These are phyloP conservation scores for Backusella mclennaniae DNA, from an alignment of 192 early-diverging fungal species.

Conservation along the genomic window DNA sequence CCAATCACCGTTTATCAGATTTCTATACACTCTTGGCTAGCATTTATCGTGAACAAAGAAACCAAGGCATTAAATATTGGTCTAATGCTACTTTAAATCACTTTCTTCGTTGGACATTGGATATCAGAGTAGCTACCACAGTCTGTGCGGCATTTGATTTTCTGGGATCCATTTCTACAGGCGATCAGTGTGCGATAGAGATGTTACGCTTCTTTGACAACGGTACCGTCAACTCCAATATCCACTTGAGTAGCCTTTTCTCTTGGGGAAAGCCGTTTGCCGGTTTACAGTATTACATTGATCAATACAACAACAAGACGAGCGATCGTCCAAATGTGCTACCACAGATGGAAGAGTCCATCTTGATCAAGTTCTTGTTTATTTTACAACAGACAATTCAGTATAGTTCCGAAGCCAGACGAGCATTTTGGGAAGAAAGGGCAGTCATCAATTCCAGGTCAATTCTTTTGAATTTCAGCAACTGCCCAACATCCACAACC, in stretches of 20 bases:
- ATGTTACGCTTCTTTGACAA: slow-evolving; percentile 56
- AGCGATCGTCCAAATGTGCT: slow-evolving; percentile 13
- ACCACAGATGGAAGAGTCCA: slow-evolving; percentile 62
- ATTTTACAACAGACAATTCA: slow-evolving; percentile 75
- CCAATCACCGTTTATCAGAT: slow-evolving; percentile 54
- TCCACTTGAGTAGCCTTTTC: slow-evolving; percentile 42
- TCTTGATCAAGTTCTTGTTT: slow-evolving; percentile 76
- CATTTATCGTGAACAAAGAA: slow-evolving; percentile 73
- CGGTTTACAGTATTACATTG: slow-evolving; percentile 68
- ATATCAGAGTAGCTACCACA: slow-evolving; percentile 59
- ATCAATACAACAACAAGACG: slow-evolving; percentile 33
- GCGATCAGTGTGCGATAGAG: slow-evolving; percentile 60
- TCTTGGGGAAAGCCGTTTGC: slow-evolving; percentile 82
- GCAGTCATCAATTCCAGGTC: slow-evolving; percentile 62
- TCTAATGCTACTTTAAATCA: slow-evolving; percentile 48
- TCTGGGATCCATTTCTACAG: slow-evolving; percentile 80
- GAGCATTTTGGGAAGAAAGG: slow-evolving; percentile 63
- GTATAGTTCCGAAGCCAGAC: slow-evolving; percentile 70
- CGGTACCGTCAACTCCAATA: slow-evolving; percentile 19
- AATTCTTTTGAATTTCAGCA: slow-evolving; percentile 76
- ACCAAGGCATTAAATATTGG: slow-evolving; percentile 77
- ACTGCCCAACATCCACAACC: slow-evolving; percentile 67
- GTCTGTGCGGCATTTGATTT: slow-evolving; percentile 77
- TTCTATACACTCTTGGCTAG: slow-evolving; percentile 72
- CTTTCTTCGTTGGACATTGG: slow-evolving; percentile 64